phyloP scores from a whole-genome alignment of 1,284 basidiomycete genomes.

The Cryptococcus neoformans region DNA sequence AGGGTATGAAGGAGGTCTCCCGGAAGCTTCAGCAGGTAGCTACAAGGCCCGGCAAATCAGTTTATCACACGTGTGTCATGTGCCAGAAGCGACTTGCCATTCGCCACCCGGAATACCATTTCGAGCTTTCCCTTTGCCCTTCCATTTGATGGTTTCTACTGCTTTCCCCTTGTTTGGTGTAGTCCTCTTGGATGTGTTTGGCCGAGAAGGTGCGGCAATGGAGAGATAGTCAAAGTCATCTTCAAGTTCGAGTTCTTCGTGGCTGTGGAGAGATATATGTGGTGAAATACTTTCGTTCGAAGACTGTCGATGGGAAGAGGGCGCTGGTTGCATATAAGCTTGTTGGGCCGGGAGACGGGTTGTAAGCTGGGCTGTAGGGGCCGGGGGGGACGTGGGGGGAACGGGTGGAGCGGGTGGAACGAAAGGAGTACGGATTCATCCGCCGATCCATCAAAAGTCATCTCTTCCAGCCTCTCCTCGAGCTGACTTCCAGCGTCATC shows the following conservation, averaged over 20 bases:
- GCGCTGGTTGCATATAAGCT: slow-evolving; percentile 6
- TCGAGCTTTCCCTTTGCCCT: slow-evolving; percentile 17
- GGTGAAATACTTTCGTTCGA: not conserved
- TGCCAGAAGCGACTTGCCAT: slow-evolving; percentile 19
- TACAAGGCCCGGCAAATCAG: slow-evolving; percentile 10
- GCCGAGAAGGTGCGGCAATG: not conserved
- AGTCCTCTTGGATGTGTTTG: not conserved
- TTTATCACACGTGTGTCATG: not conserved
- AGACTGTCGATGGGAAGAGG: not conserved
- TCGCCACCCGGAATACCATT: slow-evolving; percentile 8
- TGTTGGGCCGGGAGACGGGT: not conserved
- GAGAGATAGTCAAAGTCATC: slow-evolving; percentile 1
- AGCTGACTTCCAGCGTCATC: too few species aligned
- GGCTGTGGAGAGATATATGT: slow-evolving; percentile 2
- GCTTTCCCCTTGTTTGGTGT: slow-evolving; percentile 11
- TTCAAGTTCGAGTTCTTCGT: slow-evolving; percentile 6
- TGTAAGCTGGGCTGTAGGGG: too few species aligned
- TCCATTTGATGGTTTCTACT: slow-evolving; percentile 6
- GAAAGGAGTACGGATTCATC: too few species aligned
- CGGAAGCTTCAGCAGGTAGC: slow-evolving; percentile 38
- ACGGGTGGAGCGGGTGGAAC: too few species aligned
- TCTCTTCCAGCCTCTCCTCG: too few species aligned
- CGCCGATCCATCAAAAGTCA: too few species aligned
- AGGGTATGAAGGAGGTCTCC: slow-evolving; percentile 39
- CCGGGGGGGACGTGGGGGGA: too few species aligned